Evolutionary conservation across 805 yeast genomes (phyloP), one percentile per base, ranked within the genome.

Genomic region (Danielia oregonensis): DNA sequence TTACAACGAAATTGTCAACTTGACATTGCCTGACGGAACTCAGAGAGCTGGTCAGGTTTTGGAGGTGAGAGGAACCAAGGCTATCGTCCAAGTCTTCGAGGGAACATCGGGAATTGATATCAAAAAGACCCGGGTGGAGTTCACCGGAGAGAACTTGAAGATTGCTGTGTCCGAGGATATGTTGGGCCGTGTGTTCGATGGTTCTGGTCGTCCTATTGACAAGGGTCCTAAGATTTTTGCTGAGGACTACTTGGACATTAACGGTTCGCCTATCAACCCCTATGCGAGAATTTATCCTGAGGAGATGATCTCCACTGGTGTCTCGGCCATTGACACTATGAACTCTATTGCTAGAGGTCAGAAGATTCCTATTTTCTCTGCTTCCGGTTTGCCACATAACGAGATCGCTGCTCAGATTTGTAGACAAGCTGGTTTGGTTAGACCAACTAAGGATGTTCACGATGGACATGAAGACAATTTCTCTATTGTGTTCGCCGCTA

Each of bases 321-420:
- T 93, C 46, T 89, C 97, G 31, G 96, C 98, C 32, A 93, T 93
- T 59, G 99, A 93, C 65, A 89, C 97, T 38, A 93, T 93, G 98
- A 94, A 93, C 70, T 91, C 98, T 28, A 93, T 93, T 74, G 99
- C 99, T 41, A 86, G 99, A 78, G 99, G 99, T 51, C 99, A 93
- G 72, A 93, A 93, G 72, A 93, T 93, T 62, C 99, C 99, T 36
- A 94, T 93, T 63, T 93, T 93, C 72, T 87, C 97, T 36, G 98
- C 98, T 30, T 88, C 97, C 35, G 99, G 99, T 74, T 79, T 93
- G 61, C 99, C 99, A 39, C 99, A 93, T 69, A 93, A 93, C 62
- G 99, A 93, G 68, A 91, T 93, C 70, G 99, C 99, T 42, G 99
- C 99, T 29, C 99, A 93, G 69, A 91, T 93, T 63, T 91, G 97